Conservation (phyloP, 805 yeast genomes). For the Suhomyces sp. region DNA sequence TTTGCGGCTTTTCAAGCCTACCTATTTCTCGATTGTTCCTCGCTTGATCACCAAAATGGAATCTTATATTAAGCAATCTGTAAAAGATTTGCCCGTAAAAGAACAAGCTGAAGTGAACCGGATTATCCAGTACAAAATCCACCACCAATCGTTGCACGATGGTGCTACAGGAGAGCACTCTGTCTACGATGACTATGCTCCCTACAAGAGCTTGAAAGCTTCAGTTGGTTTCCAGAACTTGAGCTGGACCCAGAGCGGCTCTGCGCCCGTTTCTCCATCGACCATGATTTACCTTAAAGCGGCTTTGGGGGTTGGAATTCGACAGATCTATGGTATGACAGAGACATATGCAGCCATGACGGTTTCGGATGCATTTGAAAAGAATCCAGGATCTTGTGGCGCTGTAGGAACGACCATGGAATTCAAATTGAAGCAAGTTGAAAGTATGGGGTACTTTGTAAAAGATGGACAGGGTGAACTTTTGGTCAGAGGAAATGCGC, state of each 20-base stretch:
- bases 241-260: constrained; percentile 28
- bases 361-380: constrained; percentile 16
- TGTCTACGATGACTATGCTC: constrained; percentile 14
- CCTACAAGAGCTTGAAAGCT: constrained; percentile 9
- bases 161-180: constrained; percentile 9
- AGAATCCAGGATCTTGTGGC: constrained; percentile 27
- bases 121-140: constrained; percentile 10
- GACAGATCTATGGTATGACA: constrained; percentile 55
- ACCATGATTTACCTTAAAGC: constrained; percentile 26
- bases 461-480: constrained; percentile 48
- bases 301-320: constrained; percentile 36
- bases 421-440: constrained; percentile 14
- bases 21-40: constrained; percentile 35
- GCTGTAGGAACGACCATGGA: constrained; percentile 17
- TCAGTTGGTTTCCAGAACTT: constrained; percentile 18
- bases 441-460: constrained; percentile 18
- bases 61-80: constrained; percentile 14
- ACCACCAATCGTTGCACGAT: constrained; percentile 7
- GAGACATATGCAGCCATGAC: constrained; percentile 25
- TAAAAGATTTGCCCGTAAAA: constrained; percentile 2
- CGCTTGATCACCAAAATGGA: constrained; percentile 35
- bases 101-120: constrained; percentile 6
- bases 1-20: constrained; percentile 26
- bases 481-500: constrained; percentile 54
- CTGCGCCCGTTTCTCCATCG: constrained; percentile 25